Percentiles rank a stretch among this genome's conserved stretches.
These are phyloP conservation scores for Colletotrichum sp. DNA, from an alignment of 2,329 filamentous ascomycete species.

Conservation along the genomic window DNA sequence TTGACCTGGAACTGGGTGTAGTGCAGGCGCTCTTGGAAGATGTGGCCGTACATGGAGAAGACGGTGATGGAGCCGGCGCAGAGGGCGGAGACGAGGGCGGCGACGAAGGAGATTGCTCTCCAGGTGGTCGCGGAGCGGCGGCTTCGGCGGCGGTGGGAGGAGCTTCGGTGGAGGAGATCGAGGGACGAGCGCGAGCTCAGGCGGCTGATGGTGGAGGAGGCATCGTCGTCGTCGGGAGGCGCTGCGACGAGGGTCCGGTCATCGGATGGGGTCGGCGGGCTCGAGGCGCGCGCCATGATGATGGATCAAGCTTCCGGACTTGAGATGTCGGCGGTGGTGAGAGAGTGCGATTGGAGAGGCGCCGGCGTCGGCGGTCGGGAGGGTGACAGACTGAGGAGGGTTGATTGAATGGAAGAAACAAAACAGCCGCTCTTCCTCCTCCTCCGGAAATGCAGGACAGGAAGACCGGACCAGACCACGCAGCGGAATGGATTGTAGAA, in stretches of 20 bases:
- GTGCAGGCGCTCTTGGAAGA: slow-evolving; percentile 84
- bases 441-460: not conserved
- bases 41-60: slow-evolving; percentile 91
- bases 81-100: slow-evolving; percentile 64
- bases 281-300: slow-evolving; percentile 17
- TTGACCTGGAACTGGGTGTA: slow-evolving; percentile 96
- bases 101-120: slow-evolving; percentile 56
- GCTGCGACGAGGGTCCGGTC: not conserved
- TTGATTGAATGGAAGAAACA: not conserved
- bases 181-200: slow-evolving; percentile 26
- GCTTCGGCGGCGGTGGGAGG: slow-evolving; percentile 11
- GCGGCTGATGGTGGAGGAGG: slow-evolving; percentile 22
- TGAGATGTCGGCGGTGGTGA: not conserved
- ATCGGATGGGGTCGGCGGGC: not conserved
- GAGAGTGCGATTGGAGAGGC: not conserved
- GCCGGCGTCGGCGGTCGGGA: not conserved
- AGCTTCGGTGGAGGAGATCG: slow-evolving; percentile 11
- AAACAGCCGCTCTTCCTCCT: not conserved
- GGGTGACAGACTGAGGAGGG: not conserved
- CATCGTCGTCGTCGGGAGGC: slow-evolving; percentile 7
- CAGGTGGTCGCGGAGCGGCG: slow-evolving; percentile 30
- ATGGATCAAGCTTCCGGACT: not conserved
- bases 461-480: not conserved
- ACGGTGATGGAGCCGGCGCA: slow-evolving; percentile 92
- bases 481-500: not conserved